Base-by-base conservation (phyloP, 2,329 filamentous ascomycete species). In the Alternaria metachromatica region DNA sequence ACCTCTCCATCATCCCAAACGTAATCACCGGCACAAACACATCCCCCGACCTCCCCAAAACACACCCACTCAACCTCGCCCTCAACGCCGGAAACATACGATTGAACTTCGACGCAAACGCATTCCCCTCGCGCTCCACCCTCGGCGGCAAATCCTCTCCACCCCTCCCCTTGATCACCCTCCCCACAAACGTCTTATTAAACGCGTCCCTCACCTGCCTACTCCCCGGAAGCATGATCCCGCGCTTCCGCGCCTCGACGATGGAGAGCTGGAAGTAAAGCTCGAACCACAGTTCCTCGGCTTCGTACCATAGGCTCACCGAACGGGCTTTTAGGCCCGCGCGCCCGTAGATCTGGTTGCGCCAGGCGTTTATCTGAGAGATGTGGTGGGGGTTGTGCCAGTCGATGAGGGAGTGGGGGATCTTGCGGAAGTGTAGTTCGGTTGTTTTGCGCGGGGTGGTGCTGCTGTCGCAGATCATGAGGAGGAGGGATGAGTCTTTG, bases 341-440 rank as follows among this genome's bases (percentile, higher is more conserved):
- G 11, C 71, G 71, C 7, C 62, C 60, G 56, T 70, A 74, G 43
- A 74, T 67, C 18, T 73, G 72, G 51, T 69, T 69, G 53, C 69
- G 65, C 72, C 72, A 74, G 0, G 60, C 49, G 50, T 74, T 74
- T 62, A 74, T 70, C 55, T 69, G 69, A 20, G 21, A 49, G 43
- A 74, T 72, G 58, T 74, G 65, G 0, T 53, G 21, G 4, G 51
- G 23, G 48, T 62, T 51, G 58, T 64, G 43, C 72, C 72, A 74
- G 65, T 73, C 65, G 20, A 74, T 69, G 10, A 53, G 50, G 12
- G 60, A 49, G 30, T 65, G 63, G 1, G 65, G 54, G 12, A 72
- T 63, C 30, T 67, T 66, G 45, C 63, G 67, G 63, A 72, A 74
- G 56, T 64, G 66, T 0, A 71, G 60, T 21, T 69, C 65, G 46